phyloP scores from a whole-genome alignment of 2,329 filamentous ascomycete species.

The Trichophaea hybrida region DNA sequence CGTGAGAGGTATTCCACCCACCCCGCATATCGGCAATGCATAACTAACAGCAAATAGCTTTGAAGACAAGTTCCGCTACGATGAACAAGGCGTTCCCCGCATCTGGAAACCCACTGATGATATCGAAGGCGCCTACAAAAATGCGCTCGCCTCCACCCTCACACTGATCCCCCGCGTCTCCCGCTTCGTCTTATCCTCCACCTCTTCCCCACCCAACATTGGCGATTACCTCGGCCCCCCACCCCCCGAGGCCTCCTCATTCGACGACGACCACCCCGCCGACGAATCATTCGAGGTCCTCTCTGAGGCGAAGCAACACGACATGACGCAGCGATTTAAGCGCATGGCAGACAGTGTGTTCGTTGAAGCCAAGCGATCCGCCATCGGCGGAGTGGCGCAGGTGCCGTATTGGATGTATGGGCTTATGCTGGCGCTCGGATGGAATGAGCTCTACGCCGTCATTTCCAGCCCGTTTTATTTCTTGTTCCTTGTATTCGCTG shows the following conservation, averaged over 20 bases:
- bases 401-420: conserved; percentile 92
- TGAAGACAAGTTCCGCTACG: conserved; percentile 97
- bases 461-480: conserved; percentile 89
- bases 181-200: conserved; percentile 63
- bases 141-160: conserved; percentile 80
- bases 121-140: conserved; percentile 82
- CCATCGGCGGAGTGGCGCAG: conserved; percentile 87
- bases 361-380: conserved; percentile 91
- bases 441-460: conserved; percentile 77
- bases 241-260: conserved; percentile 55
- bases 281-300: conserved; percentile 93
- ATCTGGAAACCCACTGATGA: conserved; percentile 97
- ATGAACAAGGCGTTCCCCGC: conserved; percentile 81
- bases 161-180: conserved; percentile 79
- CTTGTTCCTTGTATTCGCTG: conserved; percentile 65
- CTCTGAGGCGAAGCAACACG: conserved; percentile 74
- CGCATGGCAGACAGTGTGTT: conserved; percentile 97
- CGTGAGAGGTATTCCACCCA: conserved; percentile 51
- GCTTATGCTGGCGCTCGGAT: conserved; percentile 77
- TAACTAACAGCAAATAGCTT: conserved; percentile 38
- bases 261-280: conserved; percentile 64
- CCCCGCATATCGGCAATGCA: not conserved
- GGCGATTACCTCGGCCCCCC: conserved; percentile 68
- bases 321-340: conserved; percentile 89
- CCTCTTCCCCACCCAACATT: conserved; percentile 64